Base-by-base conservation (phyloP, 805 yeast species). In the Spathaspora hagerdaliae region DNA sequence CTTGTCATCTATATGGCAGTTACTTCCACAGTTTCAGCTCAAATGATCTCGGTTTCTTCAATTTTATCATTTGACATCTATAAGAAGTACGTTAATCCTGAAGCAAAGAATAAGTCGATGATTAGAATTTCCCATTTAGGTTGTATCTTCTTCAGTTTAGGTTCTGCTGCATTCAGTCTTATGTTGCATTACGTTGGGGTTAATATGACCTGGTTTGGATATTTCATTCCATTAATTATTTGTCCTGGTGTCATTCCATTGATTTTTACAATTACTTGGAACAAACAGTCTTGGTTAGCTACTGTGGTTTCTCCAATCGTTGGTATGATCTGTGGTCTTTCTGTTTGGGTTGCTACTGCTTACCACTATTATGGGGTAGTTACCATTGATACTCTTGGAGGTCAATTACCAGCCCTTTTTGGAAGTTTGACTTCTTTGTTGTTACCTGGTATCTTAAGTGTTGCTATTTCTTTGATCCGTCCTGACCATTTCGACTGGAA, bases 1-100 rank as follows among this genome's bases (percentile, higher is more conserved):
- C 51, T 68, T 33, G 58, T 65, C 41, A 53, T 68, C 24, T 68
- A 65, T 46, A 57, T 67, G 50, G 68, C 73, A 2, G 71, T 68
- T 24, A 68, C 74, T 8, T 65, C 72, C 12, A 64, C 73, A 6
- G 66, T 64, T 7, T 60, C 69, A 42, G 71, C 73, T 6, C 67
- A 68, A 48, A 51, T 68, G 63, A 64, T 68, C 36, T 65, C 73
- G 2, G 72, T 66, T 31, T 60, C 68, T 44, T 59, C 67, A 42
- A 65, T 68, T 48, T 49, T 74, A 37, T 71, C 78, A 1, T 75
- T 69, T 51, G 80, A 75, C 53, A 64, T 73, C 44, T 75, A 67
- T 59, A 65, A 71, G 64, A 67, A 58, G 40, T 75, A 74, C 54
- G 53, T 72, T 47, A 70, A 67, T 39, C 68, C 68, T 41, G 48